Evolutionary conservation across 2,329 filamentous ascomycete species (phyloP).

Genomic region (Verticillium albo-atrum): DNA sequence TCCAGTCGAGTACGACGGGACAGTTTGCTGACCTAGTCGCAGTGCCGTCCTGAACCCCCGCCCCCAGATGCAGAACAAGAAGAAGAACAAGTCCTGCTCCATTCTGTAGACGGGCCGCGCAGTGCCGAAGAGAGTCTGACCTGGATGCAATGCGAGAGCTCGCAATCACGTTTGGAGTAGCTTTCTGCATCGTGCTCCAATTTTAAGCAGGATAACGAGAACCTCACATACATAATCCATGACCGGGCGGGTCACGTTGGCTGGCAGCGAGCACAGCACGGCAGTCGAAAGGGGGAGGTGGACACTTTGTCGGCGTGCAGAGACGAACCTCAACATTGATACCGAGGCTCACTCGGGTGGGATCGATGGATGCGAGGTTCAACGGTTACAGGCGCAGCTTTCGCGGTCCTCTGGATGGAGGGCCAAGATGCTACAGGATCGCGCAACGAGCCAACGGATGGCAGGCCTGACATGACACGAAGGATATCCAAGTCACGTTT

Average conservation of each 20-base stretch:
- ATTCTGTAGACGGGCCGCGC: conserved; percentile 53
- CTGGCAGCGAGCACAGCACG: not conserved
- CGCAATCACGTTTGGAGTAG: conserved; percentile 3
- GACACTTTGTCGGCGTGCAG: not conserved
- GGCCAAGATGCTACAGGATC: not conserved
- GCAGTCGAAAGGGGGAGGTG: not conserved
- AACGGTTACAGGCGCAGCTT: conserved; percentile 6
- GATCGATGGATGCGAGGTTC: not conserved
- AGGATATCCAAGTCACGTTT: conserved; percentile 19
- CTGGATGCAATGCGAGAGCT: not conserved
- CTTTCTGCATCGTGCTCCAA: conserved; percentile 3
- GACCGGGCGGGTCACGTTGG: conserved; percentile 2
- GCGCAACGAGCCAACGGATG: conserved; percentile 3
- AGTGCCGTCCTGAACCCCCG: conserved; percentile 71
- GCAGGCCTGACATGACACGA: conserved; percentile 15
- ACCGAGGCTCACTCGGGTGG: not conserved
- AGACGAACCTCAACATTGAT: not conserved
- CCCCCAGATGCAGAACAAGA: conserved; percentile 51
- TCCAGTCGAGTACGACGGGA: conserved; percentile 15
- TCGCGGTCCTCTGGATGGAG: not conserved
- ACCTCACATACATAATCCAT: conserved; percentile 2
- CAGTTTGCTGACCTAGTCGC: conserved; percentile 13
- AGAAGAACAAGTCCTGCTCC: conserved; percentile 61
- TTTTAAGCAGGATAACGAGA: conserved; percentile 6
- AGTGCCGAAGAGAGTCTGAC: not conserved